These are phyloP conservation scores for Mycena vitilis DNA, from an alignment of 768 basidiomycete genomes.

Conservation along the genomic window DNA sequence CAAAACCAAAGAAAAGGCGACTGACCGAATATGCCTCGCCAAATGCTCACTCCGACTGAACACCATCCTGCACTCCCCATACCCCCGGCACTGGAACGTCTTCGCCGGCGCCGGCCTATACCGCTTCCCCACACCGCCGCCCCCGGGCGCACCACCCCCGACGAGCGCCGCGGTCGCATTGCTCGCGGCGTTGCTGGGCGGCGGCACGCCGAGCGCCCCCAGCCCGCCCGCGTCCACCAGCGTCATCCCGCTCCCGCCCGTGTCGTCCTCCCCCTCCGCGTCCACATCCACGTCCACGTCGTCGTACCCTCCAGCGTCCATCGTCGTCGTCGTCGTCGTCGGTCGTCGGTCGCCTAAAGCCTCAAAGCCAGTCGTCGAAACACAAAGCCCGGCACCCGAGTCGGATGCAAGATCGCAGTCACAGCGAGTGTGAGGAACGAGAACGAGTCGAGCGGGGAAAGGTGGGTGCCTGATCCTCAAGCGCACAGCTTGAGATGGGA, in stretches of 20 bases:
- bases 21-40: slow-evolving; percentile 93
- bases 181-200: background rate
- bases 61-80: slow-evolving; percentile 96
- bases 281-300: slow-evolving; percentile 20
- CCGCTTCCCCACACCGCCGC: slow-evolving; percentile 59
- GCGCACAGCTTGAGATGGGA: too few species aligned
- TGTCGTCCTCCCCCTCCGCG: slow-evolving; percentile 14
- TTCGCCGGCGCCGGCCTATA: slow-evolving; percentile 90
- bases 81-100: slow-evolving; percentile 95
- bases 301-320: slow-evolving; percentile 10
- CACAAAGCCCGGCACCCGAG: too few species aligned
- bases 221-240: slow-evolving; percentile 19
- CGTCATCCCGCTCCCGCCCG: slow-evolving; percentile 13
- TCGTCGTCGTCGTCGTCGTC: background rate
- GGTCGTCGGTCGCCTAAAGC: too few species aligned
- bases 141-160: slow-evolving; percentile 31
- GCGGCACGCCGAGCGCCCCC: background rate
- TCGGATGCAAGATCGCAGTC: too few species aligned
- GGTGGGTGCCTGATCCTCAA: too few species aligned
- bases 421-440: too few species aligned
- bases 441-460: too few species aligned
- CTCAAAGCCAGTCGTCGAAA: too few species aligned
- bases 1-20: slow-evolving; percentile 24
- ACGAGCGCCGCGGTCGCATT: background rate
- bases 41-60: slow-evolving; percentile 96